Percentiles rank a stretch among this genome's conserved stretches.
Conservation (phyloP, 345 rosid genomes). For the Psidium friedrichsthalianum region DNA sequence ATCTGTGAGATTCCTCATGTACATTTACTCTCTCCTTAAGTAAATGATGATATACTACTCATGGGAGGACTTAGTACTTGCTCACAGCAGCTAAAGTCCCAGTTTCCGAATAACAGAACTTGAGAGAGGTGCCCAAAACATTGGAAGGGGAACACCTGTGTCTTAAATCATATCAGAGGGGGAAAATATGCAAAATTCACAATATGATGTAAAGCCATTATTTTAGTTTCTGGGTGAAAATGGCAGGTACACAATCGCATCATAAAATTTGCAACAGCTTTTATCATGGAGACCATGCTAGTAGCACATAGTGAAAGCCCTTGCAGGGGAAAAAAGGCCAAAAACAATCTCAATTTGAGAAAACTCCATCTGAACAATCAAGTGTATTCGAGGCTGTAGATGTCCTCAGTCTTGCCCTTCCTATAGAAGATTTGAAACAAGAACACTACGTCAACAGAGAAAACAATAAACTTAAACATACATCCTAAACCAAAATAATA, state of each 20-base stretch:
- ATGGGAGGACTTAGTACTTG: background rate
- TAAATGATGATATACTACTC: background rate
- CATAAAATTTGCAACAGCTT: background rate
- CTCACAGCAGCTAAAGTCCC: background rate
- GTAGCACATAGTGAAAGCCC: conserved; percentile 3
- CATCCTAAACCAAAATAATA: background rate
- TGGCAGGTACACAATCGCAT: background rate
- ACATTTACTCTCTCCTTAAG: background rate
- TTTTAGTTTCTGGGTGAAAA: background rate
- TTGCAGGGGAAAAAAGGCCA: conserved; percentile 2
- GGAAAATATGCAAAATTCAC: background rate
- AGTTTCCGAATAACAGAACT: background rate
- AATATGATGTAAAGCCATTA: background rate
- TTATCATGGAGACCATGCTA: conserved; percentile 3
- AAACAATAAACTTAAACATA: background rate
- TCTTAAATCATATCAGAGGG: background rate
- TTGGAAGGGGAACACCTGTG: background rate
- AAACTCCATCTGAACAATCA: conserved; percentile 1
- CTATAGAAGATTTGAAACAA: conserved; percentile 7
- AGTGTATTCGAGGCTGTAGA: background rate
- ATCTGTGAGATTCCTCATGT: background rate
- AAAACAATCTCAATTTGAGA: conserved; percentile 13
- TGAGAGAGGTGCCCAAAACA: background rate
- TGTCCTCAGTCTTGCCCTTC: conserved; percentile 22
- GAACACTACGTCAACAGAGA: background rate